A percentile compares a stretch with the other conserved stretches of the same genome.
Evolutionary conservation across 495 filamentous ascomycete species (phyloP).

Genomic region (Hypoxylon lienhwacheense): DNA sequence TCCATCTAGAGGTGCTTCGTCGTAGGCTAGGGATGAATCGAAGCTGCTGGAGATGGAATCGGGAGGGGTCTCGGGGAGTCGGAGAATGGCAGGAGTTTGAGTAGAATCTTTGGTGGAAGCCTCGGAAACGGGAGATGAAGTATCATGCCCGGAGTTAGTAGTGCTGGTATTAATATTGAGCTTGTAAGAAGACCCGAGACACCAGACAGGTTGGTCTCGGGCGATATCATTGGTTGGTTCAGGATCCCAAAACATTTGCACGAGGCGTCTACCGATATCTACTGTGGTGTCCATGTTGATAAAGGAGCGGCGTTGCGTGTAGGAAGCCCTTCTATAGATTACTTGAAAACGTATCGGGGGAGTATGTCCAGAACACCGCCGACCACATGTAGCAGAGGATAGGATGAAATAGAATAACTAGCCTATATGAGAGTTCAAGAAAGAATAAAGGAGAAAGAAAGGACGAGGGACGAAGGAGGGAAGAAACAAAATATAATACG

Average conservation of each 20-base stretch:
- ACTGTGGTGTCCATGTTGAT: slow-evolving; percentile 48
- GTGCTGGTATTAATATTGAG: slow-evolving; percentile 39
- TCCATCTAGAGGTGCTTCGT: slow-evolving; percentile 53
- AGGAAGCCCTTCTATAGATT: neutral
- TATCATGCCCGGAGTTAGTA: slow-evolving; percentile 23
- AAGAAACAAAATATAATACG: too few species aligned
- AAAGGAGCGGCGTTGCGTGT: neutral
- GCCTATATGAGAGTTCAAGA: neutral
- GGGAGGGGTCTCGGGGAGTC: slow-evolving; percentile 47
- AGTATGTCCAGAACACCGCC: slow-evolving; percentile 6
- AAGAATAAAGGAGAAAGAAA: neutral
- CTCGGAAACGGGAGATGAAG: slow-evolving; percentile 16
- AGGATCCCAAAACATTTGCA: slow-evolving; percentile 95
- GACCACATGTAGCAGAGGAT: neutral
- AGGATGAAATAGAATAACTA: neutral
- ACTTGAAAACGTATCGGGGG: neutral
- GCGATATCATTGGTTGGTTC: slow-evolving; percentile 80
- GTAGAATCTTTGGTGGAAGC: slow-evolving; percentile 19
- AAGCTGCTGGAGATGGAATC: slow-evolving; percentile 53
- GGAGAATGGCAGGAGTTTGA: slow-evolving; percentile 24
- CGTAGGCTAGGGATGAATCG: slow-evolving; percentile 52
- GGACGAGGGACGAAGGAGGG: neutral
- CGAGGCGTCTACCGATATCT: slow-evolving; percentile 66
- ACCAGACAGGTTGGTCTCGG: slow-evolving; percentile 77
- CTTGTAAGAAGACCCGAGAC: slow-evolving; percentile 76